Base-by-base conservation (phyloP, 768 basidiomycete genomes). In the Hysterangium stoloniferum region DNA sequence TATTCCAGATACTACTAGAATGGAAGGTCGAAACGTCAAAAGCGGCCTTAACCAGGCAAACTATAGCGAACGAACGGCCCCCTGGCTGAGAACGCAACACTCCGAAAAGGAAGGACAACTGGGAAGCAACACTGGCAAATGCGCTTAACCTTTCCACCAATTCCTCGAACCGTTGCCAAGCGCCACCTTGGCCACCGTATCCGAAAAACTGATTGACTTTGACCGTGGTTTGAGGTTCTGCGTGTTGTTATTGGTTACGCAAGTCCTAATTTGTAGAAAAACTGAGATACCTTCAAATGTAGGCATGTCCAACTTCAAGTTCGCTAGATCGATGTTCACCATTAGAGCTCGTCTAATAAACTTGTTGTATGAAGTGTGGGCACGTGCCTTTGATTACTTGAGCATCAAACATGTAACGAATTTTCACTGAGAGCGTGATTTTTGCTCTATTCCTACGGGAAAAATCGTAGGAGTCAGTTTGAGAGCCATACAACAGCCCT, bases 11-110 rank as follows among this genome's bases (percentile, higher is more conserved):
- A n/a, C n/a, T n/a, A n/a, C n/a, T n/a, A 7, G 28, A 29, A 51
- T 13, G 13, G 20, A 24, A 3, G 5, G 41, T 41, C 20, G 19
- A n/a, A 9, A 20, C 32, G 19, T 54, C 49, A 12, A 65, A 42
- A 2, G 71, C 13, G 0, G 72, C 70, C 29, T 64, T 63, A 6
- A 56, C 52, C 6, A 69, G 24, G 49, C 69, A 73, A 15, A 70
- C 48, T 4, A 70, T 28, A 0, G 66, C 65, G 29, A 70, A 71
- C 2, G 66, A 24, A 0, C 62, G 63, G 6, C 68, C 69, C 1
- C 66, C 69, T 17, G 49, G 49, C 33, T 51, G 49, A 6, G 49
- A 41, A 11, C 40, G 35, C 8, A 51, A 31, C 13, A 27, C 38
- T 19, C 24, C 22, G 38, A 41, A 51, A 6, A 51, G n/a, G 27